Conservation (phyloP, 305 asterid species). For the Stenogyne calaminthoides region DNA sequence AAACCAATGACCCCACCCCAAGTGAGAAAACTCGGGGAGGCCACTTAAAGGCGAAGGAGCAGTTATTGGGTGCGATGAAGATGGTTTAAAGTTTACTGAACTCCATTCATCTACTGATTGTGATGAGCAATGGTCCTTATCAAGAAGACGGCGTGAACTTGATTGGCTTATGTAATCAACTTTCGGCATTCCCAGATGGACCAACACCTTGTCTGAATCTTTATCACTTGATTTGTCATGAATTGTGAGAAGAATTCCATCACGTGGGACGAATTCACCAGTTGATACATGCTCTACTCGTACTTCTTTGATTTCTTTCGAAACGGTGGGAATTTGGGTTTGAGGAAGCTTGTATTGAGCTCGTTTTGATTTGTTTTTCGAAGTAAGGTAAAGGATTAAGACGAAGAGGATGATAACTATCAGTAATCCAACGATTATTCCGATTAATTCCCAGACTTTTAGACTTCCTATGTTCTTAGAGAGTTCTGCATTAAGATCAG, state of each 20-base stretch:
- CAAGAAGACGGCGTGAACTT: constrained; percentile 66
- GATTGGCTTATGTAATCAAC: constrained; percentile 55
- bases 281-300: constrained; percentile 77
- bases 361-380: constrained; percentile 59
- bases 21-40: constrained; percentile 86
- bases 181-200: constrained; percentile 71
- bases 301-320: constrained; percentile 91
- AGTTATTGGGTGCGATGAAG: constrained; percentile 61
- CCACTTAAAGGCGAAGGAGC: constrained; percentile 90
- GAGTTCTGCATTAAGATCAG: constrained; percentile 67
- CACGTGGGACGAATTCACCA: constrained; percentile 59
- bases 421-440: constrained; percentile 70
- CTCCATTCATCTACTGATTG: constrained; percentile 84
- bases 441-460: constrained; percentile 90
- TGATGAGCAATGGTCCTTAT: constrained; percentile 51
- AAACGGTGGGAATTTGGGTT: constrained; percentile 73
- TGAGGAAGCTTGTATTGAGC: constrained; percentile 56
- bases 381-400: constrained; percentile 61
- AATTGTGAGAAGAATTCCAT: constrained; percentile 76
- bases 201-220: constrained; percentile 76
- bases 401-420: constrained; percentile 66
- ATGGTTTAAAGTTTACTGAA: constrained; percentile 60
- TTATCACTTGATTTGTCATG: constrained; percentile 71
- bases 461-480: constrained; percentile 58
- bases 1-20: constrained; percentile 99